Conservation (phyloP, 73 alveolate species). For the Diophrys sp. region DNA sequence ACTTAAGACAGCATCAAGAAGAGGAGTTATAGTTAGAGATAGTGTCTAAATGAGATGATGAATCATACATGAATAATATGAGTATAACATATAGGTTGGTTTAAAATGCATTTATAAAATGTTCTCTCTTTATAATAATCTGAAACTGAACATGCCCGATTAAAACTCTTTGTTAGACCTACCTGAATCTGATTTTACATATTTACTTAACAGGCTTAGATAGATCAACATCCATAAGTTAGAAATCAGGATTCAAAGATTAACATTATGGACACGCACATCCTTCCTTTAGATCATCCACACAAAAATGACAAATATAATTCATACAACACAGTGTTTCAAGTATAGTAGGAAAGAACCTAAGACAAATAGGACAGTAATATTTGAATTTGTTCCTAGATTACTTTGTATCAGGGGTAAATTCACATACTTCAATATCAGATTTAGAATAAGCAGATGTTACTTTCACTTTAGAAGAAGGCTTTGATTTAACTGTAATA, state of each 20-base stretch:
- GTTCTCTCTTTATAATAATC: no score
- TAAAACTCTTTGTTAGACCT: no score
- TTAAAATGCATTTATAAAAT: no score
- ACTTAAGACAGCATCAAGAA: conserved; percentile 44
- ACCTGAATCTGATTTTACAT: no score
- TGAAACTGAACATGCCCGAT: no score
- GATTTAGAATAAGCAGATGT: not conserved
- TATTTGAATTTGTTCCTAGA: conserved; percentile 34
- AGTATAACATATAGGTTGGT: no score
- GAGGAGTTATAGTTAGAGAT: conserved; percentile 55
- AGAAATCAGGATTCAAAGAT: not conserved
- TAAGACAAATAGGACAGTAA: conserved; percentile 61
- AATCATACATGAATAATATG: no score
- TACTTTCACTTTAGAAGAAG: not conserved
- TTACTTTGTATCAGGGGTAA: conserved; percentile 51
- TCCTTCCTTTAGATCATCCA: conserved; percentile 35
- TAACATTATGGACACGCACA: no score
- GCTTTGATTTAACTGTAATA: no score
- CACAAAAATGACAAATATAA: conserved; percentile 60
- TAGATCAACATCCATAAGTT: conserved; percentile 15
- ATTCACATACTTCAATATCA: conserved; percentile 19
- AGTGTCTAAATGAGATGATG: not conserved
- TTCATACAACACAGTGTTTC: conserved; percentile 37
- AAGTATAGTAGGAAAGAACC: conserved; percentile 42
- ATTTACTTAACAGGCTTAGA: not conserved